These are phyloP conservation scores for Xylaria sp. DNA, from an alignment of 2,329 filamentous ascomycete species.

Conservation along the genomic window DNA sequence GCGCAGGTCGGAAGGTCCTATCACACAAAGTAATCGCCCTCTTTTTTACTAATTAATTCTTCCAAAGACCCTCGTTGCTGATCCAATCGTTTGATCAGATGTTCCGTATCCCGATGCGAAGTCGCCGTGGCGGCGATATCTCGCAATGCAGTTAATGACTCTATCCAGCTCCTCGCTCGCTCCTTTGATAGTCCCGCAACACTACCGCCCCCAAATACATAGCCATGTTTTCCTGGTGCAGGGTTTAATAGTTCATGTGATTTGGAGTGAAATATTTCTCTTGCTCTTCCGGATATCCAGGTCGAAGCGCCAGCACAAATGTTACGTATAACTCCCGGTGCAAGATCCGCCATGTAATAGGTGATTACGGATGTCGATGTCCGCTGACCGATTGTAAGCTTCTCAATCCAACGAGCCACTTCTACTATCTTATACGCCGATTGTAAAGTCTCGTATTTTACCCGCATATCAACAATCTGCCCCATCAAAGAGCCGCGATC, in stretches of 20 bases:
- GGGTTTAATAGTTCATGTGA: not conserved
- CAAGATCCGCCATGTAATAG: constrained; percentile 25
- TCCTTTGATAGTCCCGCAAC: constrained; percentile 2
- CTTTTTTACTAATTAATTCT: not conserved
- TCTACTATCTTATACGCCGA: constrained; percentile 28
- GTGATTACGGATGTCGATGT: not conserved
- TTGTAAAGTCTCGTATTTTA: constrained; percentile 32
- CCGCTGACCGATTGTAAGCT: not conserved
- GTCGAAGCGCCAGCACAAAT: constrained; percentile 27
- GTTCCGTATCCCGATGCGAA: constrained; percentile 29
- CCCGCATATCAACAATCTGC: constrained; percentile 27
- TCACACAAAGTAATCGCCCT: not conserved
- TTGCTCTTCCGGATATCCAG: constrained; percentile 28
- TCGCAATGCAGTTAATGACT: constrained; percentile 20
- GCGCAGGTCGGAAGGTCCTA: not conserved
- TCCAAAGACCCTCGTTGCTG: constrained; percentile 10
- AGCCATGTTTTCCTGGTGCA: not conserved
- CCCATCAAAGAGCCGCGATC: constrained; percentile 20
- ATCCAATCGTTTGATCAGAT: constrained; percentile 19
- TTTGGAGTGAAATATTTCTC: constrained; percentile 5
- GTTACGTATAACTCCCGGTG: constrained; percentile 32
- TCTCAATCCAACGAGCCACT: constrained; percentile 29
- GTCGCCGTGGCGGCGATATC: constrained; percentile 22
- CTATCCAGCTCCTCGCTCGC: constrained; percentile 22
- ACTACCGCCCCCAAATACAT: not conserved